A percentile compares a stretch with the other conserved stretches of the same genome.
These are phyloP conservation scores for Gyrodon lividus DNA, from an alignment of 768 basidiomycete genomes.

Conservation along the genomic window DNA sequence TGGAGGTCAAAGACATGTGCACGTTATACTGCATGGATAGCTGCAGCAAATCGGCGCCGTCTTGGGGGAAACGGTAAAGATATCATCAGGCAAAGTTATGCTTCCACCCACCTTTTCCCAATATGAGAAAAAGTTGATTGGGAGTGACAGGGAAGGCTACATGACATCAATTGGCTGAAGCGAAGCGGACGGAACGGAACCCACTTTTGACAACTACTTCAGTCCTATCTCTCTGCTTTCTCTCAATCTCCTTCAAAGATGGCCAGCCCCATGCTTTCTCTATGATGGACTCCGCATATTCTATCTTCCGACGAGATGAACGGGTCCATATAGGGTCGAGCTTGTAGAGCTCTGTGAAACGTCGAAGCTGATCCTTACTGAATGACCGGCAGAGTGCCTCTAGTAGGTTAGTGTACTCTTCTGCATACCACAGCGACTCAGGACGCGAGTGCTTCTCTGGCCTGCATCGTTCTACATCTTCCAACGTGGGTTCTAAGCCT, in stretches of 20 bases:
- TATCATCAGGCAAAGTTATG: not conserved
- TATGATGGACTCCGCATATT: conserved; percentile 51
- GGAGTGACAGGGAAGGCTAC: conserved; percentile 58
- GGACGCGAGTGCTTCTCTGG: conserved; percentile 42
- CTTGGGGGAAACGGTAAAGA: conserved; percentile 35
- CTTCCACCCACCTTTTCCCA: conserved; percentile 59
- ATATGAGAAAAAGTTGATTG: conserved; percentile 63
- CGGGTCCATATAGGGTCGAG: conserved; percentile 36
- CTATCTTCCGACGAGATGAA: conserved; percentile 36
- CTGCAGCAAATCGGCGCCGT: conserved; percentile 60
- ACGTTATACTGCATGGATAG: conserved; percentile 61
- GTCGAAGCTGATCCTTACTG: conserved; percentile 56
- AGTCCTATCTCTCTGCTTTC: conserved; percentile 47
- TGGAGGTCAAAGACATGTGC: conserved; percentile 54
- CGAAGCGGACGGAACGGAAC: conserved; percentile 22
- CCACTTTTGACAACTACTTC: conserved; percentile 47
- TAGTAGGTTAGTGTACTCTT: conserved; percentile 52
- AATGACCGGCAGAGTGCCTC: conserved; percentile 60
- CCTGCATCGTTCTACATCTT: conserved; percentile 60
- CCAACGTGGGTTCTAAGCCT: conserved; percentile 49
- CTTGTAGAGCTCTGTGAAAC: conserved; percentile 50
- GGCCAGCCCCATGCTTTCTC: conserved; percentile 72
- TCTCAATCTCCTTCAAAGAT: conserved; percentile 51
- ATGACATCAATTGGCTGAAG: conserved; percentile 1
- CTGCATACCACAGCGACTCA: conserved; percentile 46